phyloP scores from a whole-genome alignment of 148 eudicot species.

The Dysphania ambrosioides region DNA sequence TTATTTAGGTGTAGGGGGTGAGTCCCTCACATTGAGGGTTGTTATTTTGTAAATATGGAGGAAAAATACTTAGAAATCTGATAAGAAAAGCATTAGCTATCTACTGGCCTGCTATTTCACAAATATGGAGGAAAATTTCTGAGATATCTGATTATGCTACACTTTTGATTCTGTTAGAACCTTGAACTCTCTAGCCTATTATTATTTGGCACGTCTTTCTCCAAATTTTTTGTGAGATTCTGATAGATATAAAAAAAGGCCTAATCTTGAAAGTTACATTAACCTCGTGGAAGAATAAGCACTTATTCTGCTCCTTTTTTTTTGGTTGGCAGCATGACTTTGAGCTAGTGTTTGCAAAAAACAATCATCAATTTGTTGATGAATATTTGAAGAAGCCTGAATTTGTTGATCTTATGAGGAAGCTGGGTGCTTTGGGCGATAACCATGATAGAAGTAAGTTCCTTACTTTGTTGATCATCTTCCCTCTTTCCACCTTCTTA shows the following conservation, averaged over 20 bases:
- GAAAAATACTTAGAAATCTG: too few relatives aligned
- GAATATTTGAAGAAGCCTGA: constrained; percentile 88
- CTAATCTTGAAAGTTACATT: not conserved
- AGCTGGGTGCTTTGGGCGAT: constrained; percentile 95
- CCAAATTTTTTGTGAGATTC: not conserved
- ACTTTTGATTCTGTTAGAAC: not conserved
- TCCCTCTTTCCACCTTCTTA: not conserved
- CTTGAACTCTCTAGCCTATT: not conserved
- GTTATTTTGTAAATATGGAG: too few relatives aligned
- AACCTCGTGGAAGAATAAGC: not conserved
- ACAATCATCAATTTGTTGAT: constrained; percentile 75
- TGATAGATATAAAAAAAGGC: not conserved
- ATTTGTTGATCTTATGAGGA: constrained; percentile 79
- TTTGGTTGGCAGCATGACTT: constrained; percentile 84
- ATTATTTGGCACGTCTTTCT: not conserved
- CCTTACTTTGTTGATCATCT: not conserved
- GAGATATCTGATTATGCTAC: not conserved
- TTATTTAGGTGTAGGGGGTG: not conserved
- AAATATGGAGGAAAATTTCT: not conserved
- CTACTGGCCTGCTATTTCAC: not conserved
- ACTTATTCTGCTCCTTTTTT: constrained; percentile 5
- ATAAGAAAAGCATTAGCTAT: too few relatives aligned
- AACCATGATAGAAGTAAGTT: constrained; percentile 74
- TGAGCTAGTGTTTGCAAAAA: constrained; percentile 89
- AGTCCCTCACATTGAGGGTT: too few relatives aligned